These are phyloP conservation scores for Lactarius psammicola DNA, from an alignment of 768 basidiomycete genomes.

Conservation along the genomic window DNA sequence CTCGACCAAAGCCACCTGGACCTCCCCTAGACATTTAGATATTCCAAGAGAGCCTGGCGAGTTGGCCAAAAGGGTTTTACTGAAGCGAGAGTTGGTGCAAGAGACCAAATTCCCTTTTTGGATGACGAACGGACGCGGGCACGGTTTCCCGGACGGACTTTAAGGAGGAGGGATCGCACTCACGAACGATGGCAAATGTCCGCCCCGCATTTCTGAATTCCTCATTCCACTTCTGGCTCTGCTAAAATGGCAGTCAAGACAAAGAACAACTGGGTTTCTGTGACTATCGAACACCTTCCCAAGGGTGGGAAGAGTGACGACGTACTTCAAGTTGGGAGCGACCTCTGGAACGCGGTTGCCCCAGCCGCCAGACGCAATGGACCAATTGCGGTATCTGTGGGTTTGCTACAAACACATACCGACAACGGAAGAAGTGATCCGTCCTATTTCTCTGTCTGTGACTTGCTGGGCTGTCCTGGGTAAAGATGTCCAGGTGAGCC, in stretches of 20 bases:
- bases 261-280: neutral
- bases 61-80: neutral
- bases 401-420: neutral
- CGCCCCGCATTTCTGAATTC: conserved; percentile 5
- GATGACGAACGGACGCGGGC: conserved; percentile 11
- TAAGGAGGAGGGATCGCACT: conserved; percentile 3
- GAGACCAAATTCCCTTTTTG: conserved; percentile 12
- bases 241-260: conserved; percentile 13
- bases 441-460: conserved; percentile 28
- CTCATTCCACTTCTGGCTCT: neutral
- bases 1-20: conserved; percentile 43
- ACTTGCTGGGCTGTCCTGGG: conserved; percentile 39
- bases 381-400: conserved; percentile 19
- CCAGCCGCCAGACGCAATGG: conserved; percentile 1
- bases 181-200: conserved; percentile 2
- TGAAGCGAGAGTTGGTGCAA: neutral
- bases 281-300: conserved; percentile 2
- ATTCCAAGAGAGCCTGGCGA: conserved; percentile 2
- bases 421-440: neutral
- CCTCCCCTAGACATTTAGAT: conserved; percentile 52
- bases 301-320: neutral
- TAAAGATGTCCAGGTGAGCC: conserved; percentile 39
- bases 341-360: conserved; percentile 18
- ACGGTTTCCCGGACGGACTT: conserved; percentile 17
- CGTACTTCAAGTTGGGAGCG: conserved; percentile 14